phyloP scores from a whole-genome alignment of 345 rosid genomes.

The Clausena lansium region DNA sequence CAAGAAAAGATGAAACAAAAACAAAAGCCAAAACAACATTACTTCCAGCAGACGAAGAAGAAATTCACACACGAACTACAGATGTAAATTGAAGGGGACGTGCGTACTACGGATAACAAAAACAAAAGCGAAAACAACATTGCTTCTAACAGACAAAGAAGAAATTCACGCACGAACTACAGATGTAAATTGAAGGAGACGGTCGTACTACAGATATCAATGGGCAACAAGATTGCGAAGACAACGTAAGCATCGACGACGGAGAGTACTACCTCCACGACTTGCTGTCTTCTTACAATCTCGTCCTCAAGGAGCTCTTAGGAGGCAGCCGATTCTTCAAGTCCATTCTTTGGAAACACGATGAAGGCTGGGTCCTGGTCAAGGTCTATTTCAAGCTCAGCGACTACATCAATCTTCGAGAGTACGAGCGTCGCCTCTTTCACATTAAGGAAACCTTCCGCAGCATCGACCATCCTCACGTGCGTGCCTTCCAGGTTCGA shows the following conservation, averaged over 20 bases:
- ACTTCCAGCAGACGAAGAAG: no score
- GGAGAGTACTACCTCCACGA: conserved; percentile 98
- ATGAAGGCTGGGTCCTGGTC: conserved; percentile 89
- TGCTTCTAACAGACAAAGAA: no score
- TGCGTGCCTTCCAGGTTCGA: conserved; percentile 98
- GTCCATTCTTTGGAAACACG: conserved; percentile 96
- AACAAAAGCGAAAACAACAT: no score
- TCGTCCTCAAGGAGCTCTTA: conserved; percentile 82
- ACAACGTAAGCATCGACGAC: conserved; percentile 96
- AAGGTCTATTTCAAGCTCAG: conserved; percentile 99
- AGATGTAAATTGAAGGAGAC: neutral
- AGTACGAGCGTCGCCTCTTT: conserved; percentile 77
- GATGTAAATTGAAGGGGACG: no score
- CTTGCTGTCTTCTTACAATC: conserved; percentile 87
- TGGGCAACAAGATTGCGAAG: conserved; percentile 99
- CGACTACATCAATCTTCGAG: conserved; percentile 88
- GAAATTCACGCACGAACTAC: no score
- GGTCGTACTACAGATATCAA: conserved; percentile 17
- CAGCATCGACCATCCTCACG: conserved; percentile 76
- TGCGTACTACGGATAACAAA: no score
- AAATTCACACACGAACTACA: no score
- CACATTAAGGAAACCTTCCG: conserved; percentile 69
- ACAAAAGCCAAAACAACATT: no score
- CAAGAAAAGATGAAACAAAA: no score
- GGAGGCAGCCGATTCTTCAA: conserved; percentile 92